These are phyloP conservation scores for Fagopyrum esculentum DNA, from an alignment of 148 eudicot species.

Conservation along the genomic window DNA sequence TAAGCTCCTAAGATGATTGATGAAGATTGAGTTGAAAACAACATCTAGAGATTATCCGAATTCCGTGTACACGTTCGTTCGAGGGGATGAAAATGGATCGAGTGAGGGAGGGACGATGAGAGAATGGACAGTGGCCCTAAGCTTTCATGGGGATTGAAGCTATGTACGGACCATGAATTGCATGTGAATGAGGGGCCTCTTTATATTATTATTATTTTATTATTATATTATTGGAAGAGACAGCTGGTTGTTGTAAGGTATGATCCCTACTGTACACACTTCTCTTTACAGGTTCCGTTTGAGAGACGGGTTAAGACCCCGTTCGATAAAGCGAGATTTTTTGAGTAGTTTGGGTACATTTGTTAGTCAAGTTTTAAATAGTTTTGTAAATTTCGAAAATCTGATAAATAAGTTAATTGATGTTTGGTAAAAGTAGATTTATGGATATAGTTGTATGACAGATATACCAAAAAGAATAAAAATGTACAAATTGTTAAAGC, in stretches of 20 bases:
- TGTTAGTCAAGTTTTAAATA: too few species aligned
- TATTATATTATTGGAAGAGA: not conserved
- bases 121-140: slow-evolving; percentile 12
- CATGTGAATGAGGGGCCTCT: slow-evolving; percentile 8
- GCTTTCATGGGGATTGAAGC: not conserved
- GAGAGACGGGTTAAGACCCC: too few species aligned
- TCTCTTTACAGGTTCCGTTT: too few species aligned
- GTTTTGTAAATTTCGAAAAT: too few species aligned
- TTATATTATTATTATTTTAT: not conserved
- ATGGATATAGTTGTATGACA: too few species aligned
- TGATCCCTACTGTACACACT: not conserved
- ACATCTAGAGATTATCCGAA: not conserved
- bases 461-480: too few species aligned
- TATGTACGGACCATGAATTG: not conserved
- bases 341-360: too few species aligned
- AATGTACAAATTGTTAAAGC: too few species aligned
- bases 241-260: slow-evolving; percentile 2
- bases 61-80: not conserved
- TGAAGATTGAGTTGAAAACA: slow-evolving; percentile 2
- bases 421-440: too few species aligned
- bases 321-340: too few species aligned
- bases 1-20: not conserved
- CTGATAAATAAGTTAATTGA: too few species aligned
- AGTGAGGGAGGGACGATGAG: not conserved
- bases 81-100: not conserved